These are phyloP conservation scores for Rubus idaeus DNA, from an alignment of 306 rosid species.

Conservation along the genomic window DNA sequence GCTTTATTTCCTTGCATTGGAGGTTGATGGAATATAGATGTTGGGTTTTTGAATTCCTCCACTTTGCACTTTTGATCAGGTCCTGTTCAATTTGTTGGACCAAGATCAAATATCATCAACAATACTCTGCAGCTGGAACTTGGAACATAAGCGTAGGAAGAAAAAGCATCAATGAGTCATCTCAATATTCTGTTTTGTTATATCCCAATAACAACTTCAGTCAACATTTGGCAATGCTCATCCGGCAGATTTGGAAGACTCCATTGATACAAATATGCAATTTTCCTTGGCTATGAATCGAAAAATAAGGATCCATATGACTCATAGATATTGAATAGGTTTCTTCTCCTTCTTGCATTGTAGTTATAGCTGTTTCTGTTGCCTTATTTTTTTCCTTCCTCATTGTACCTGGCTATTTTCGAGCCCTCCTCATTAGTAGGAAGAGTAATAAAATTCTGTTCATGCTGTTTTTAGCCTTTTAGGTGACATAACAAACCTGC, in stretches of 20 bases:
- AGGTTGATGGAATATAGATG: not conserved
- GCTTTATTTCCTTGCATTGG: not conserved
- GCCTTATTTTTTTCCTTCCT: not conserved
- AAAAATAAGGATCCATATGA: not conserved
- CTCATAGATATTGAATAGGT: not conserved
- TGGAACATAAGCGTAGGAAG: conserved; percentile 42
- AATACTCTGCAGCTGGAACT: conserved; percentile 72
- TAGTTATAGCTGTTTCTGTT: not conserved
- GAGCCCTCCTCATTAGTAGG: not conserved
- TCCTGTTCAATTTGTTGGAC: conserved; percentile 81
- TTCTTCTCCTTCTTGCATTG: not conserved
- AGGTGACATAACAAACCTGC: no score
- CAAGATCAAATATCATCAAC: conserved; percentile 56
- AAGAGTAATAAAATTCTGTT: not conserved
- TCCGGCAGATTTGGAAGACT: not conserved
- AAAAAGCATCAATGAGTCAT: not conserved
- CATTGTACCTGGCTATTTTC: not conserved
- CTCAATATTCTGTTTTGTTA: not conserved
- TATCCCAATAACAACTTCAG: not conserved
- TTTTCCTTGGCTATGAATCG: not conserved
- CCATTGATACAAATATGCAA: not conserved
- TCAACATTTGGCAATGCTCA: not conserved
- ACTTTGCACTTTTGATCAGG: conserved; percentile 41
- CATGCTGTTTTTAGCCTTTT: not conserved
- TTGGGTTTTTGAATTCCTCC: not conserved